phyloP scores from a whole-genome alignment of 2,329 filamentous ascomycete genomes.

The Zalaria sp. region DNA sequence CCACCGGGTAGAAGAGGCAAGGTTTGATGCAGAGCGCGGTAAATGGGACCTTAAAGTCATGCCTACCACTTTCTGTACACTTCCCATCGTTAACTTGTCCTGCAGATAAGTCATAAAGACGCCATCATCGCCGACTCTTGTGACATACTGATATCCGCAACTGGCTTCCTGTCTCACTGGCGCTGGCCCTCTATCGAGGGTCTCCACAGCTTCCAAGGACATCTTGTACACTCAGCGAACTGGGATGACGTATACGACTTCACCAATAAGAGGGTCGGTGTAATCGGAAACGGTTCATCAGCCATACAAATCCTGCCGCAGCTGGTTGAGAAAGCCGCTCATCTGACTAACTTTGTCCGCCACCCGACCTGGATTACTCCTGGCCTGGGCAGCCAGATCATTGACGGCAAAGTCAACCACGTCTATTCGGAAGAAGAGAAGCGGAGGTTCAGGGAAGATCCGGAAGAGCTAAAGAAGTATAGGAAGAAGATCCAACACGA shows the following conservation, averaged over 20 bases:
- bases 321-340: conserved; percentile 17
- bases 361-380: conserved; percentile 14
- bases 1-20: conserved; percentile 21
- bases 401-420: conserved; percentile 15
- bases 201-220: conserved; percentile 20
- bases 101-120: conserved; percentile 8
- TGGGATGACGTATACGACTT: conserved; percentile 19
- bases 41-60: conserved; percentile 24
- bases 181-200: conserved; percentile 24
- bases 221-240: conserved; percentile 19
- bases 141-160: conserved; percentile 22
- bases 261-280: conserved; percentile 14
- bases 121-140: conserved; percentile 13
- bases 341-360: conserved; percentile 14
- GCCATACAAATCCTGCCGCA: conserved; percentile 26
- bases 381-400: conserved; percentile 7
- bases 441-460: conserved; percentile 15
- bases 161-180: conserved; percentile 11
- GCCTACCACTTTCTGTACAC: neutral
- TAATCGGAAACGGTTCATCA: conserved; percentile 20
- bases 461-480: conserved; percentile 19
- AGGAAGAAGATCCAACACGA: conserved; percentile 20
- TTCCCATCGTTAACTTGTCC: neutral
- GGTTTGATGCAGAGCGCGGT: conserved; percentile 23
- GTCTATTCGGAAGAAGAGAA: conserved; percentile 19